Evolutionary conservation across 2,329 filamentous ascomycete genomes (phyloP).

Genomic region (Didymella arachidicola): DNA sequence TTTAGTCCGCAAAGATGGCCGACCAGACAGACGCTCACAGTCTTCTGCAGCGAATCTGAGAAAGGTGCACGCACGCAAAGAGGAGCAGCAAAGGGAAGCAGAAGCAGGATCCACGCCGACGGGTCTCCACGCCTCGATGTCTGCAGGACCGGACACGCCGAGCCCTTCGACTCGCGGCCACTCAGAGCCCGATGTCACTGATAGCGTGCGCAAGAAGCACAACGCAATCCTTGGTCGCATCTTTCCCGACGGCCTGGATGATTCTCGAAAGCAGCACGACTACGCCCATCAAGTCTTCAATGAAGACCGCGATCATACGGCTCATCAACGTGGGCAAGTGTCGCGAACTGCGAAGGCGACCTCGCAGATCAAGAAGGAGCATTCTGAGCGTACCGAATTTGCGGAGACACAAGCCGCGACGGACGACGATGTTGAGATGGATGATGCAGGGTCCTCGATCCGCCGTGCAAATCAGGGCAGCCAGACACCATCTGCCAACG

Average conservation of each 20-base stretch:
- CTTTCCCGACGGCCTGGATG: constrained; percentile 48
- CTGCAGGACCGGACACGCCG: constrained; percentile 35
- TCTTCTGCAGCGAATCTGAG: constrained; percentile 60
- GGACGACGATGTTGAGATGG: constrained; percentile 36
- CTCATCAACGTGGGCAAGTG: constrained; percentile 31
- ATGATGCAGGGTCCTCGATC: constrained; percentile 14
- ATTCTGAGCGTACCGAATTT: constrained; percentile 23
- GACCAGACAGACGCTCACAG: constrained; percentile 61
- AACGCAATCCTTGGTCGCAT: constrained; percentile 48
- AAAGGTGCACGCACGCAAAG: constrained; percentile 60
- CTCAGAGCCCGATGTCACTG: constrained; percentile 21
- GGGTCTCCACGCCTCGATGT: constrained; percentile 26
- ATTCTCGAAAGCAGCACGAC: constrained; percentile 43
- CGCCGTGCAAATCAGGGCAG: not conserved
- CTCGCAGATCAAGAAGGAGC: constrained; percentile 37
- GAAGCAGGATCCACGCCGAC: constrained; percentile 39
- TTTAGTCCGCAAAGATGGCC: constrained; percentile 60
- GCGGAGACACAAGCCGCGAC: constrained; percentile 23
- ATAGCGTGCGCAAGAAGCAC: constrained; percentile 43
- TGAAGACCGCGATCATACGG: constrained; percentile 37
- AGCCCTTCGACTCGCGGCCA: constrained; percentile 33
- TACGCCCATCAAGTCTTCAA: constrained; percentile 46
- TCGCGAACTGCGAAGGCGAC: constrained; percentile 10
- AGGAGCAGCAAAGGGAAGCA: constrained; percentile 41
- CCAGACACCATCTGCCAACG: not conserved